Conservation (phyloP, 352 stramenopile species). For the Saprolegnia parasitica region DNA sequence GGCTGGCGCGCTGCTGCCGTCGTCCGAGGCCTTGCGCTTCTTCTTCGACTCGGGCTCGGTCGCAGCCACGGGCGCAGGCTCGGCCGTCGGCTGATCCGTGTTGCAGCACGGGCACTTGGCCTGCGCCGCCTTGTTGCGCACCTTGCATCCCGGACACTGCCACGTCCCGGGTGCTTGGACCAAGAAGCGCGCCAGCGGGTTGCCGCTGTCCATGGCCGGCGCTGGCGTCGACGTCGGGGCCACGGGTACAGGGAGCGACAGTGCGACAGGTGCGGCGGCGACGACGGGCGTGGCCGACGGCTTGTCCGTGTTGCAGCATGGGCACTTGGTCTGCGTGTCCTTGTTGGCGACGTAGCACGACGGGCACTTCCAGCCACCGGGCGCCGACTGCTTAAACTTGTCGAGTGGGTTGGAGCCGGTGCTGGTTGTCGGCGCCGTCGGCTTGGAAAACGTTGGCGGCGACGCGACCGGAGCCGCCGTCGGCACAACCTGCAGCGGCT, state of each 20-base stretch:
- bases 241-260: not conserved
- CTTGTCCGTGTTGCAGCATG: not conserved
- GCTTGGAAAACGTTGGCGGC: constrained; percentile 13
- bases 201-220: not conserved
- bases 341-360: constrained; percentile 25
- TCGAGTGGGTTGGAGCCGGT: not conserved
- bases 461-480: not conserved
- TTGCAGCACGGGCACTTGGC: constrained; percentile 25
- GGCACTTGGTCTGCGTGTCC: constrained; percentile 22
- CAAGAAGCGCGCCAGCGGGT: constrained; percentile 22
- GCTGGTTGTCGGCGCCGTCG: not conserved
- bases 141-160: constrained; percentile 6
- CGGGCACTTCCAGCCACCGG: constrained; percentile 6
- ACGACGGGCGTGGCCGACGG: constrained; percentile 19
- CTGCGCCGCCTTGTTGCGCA: constrained; percentile 19
- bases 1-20: not conserved
- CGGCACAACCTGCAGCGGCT: not conserved
- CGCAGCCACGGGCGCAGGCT: not conserved
- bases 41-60: constrained; percentile 49
- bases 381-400: not conserved
- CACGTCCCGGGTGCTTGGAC: constrained; percentile 6
- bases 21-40: not conserved
- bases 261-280: constrained; percentile 22
- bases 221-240: not conserved
- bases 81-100: not conserved